A percentile compares a stretch with the other conserved stretches of the same genome.
Evolutionary conservation across 1,284 basidiomycete genomes (phyloP).

Genomic region (Paramarasmius palmivorus): DNA sequence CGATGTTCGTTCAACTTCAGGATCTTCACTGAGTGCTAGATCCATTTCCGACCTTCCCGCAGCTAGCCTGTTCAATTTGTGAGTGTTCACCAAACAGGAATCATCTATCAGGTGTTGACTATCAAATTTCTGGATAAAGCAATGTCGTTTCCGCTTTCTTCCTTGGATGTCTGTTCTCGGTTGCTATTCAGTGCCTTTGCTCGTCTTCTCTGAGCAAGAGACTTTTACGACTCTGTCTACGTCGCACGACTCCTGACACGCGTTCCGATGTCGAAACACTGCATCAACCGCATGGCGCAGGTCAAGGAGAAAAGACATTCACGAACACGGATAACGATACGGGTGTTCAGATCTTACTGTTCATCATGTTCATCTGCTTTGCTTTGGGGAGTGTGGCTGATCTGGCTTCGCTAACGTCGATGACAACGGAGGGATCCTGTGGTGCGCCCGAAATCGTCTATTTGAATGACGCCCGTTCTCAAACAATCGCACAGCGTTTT

Average conservation of each 20-base stretch:
- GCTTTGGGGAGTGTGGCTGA: constrained; percentile 1
- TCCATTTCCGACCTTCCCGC: neutral
- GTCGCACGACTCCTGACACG: neutral
- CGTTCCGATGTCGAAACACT: neutral
- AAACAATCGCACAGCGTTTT: neutral
- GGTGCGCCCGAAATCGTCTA: neutral
- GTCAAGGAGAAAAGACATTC: neutral
- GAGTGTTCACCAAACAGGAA: neutral
- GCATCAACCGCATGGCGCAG: neutral
- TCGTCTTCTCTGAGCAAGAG: neutral
- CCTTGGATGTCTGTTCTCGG: constrained; percentile 1
- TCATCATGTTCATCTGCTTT: neutral
- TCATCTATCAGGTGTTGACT: neutral
- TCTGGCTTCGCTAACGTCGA: neutral
- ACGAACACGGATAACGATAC: neutral
- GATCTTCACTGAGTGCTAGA: neutral
- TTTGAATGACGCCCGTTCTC: neutral
- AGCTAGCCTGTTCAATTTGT: neutral
- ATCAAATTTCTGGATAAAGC: neutral
- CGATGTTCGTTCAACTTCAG: neutral
- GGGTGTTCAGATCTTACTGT: neutral
- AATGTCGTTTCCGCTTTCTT: constrained; percentile 2
- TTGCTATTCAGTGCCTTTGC: neutral
- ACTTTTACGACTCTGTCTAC: neutral
- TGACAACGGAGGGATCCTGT: neutral